Conservation (phyloP, 1,139 yeast species). For the Debaryomyces singareniensis region DNA sequence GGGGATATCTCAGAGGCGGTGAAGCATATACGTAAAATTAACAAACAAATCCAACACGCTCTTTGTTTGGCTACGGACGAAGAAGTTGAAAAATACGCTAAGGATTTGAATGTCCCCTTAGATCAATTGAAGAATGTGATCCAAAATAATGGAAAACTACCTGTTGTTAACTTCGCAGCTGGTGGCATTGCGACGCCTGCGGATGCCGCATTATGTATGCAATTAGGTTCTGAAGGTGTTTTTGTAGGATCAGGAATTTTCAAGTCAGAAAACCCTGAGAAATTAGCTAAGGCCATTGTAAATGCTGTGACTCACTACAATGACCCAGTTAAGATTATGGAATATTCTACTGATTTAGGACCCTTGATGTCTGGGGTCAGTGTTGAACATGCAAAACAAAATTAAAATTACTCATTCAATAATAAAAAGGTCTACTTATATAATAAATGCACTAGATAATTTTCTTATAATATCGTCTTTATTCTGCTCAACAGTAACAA, state of each 20-base stretch:
- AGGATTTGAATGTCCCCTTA: conserved; percentile 55
- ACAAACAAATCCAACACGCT: conserved; percentile 48
- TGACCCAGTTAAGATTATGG: conserved; percentile 59
- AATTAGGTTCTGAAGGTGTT: conserved; percentile 86
- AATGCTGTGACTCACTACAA: conserved; percentile 73
- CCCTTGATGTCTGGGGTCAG: conserved; percentile 69
- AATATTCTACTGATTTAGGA: conserved; percentile 71
- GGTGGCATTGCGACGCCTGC: conserved; percentile 91
- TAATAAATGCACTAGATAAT: conserved; percentile 19
- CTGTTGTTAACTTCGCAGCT: conserved; percentile 85
- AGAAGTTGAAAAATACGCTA: conserved; percentile 47
- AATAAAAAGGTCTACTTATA: conserved; percentile 2
- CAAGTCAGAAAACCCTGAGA: conserved; percentile 68
- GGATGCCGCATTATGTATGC: conserved; percentile 86
- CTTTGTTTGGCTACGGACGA: conserved; percentile 33
- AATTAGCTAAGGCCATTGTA: conserved; percentile 74
- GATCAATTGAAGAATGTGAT: conserved; percentile 47
- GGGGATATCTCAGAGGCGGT: conserved; percentile 89
- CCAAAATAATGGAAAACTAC: conserved; percentile 55
- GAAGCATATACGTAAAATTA: conserved; percentile 60
- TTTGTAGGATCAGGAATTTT: conserved; percentile 90
- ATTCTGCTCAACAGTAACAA: conserved; percentile 30
- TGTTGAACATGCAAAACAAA: conserved; percentile 34
- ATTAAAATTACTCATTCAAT: conserved; percentile 5
- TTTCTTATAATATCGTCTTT: conserved; percentile 23